Conservation (phyloP, 495 filamentous ascomycete species). For the Lophiostoma macrostomum region DNA sequence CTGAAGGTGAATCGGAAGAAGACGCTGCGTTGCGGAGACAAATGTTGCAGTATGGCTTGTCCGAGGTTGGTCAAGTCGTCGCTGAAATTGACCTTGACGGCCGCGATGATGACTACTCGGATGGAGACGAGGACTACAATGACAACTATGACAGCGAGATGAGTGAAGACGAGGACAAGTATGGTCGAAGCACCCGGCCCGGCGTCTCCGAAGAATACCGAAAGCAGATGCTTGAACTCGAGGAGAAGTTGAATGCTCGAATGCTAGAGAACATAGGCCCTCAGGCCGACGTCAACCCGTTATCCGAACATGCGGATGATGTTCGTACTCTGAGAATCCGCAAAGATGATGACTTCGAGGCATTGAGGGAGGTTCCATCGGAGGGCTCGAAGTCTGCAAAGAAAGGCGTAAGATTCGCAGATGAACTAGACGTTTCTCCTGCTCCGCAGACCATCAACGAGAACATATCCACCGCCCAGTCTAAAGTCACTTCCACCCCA, state of each 20-base stretch:
- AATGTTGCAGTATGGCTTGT: conserved; percentile 86
- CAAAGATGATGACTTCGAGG: background rate
- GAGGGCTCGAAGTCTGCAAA: conserved; percentile 40
- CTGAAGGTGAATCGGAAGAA: conserved; percentile 68
- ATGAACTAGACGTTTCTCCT: conserved; percentile 64
- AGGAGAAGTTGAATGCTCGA: conserved; percentile 38
- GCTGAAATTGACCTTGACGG: conserved; percentile 89
- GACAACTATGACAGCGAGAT: conserved; percentile 54
- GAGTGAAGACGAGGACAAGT: conserved; percentile 59
- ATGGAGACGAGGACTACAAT: conserved; percentile 48
- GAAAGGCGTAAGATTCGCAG: conserved; percentile 76
- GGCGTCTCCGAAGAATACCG: conserved; percentile 70
- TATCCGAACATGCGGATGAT: conserved; percentile 31
- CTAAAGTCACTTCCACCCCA: background rate
- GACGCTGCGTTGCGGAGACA: conserved; percentile 78
- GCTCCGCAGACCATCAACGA: conserved; percentile 3
- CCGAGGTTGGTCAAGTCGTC: conserved; percentile 83
- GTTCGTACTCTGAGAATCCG: conserved; percentile 33
- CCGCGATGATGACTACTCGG: conserved; percentile 45
- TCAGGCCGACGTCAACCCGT: conserved; percentile 23
- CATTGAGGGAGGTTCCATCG: background rate
- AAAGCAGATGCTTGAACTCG: conserved; percentile 45
- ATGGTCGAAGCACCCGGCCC: conserved; percentile 62
- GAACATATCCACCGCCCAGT: background rate
- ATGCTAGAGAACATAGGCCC: conserved; percentile 44